phyloP scores from a whole-genome alignment of 75 land plant species.

The Gnetum montanum region DNA sequence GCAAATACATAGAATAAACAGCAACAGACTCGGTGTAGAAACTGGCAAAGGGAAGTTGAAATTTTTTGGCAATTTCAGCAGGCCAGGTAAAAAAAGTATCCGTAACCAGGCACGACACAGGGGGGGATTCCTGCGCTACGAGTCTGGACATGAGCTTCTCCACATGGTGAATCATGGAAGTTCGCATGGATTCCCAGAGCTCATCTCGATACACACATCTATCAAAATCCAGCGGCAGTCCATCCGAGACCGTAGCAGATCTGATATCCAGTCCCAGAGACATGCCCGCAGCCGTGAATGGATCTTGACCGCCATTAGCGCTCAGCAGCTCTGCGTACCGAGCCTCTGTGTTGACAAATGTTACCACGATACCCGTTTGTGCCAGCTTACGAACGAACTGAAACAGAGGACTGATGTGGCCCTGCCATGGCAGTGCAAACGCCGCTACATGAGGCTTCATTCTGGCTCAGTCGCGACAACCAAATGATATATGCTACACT shows the following conservation, averaged over 20 bases:
- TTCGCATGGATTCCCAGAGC: slow-evolving; percentile 14
- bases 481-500: too few species aligned
- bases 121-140: not conserved
- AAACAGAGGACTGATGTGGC: slow-evolving; percentile 35
- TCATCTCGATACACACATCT: slow-evolving; percentile 25
- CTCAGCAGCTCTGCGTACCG: slow-evolving; percentile 9
- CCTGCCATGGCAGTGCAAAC: slow-evolving; percentile 18
- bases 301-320: not conserved
- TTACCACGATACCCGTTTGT: slow-evolving; percentile 31
- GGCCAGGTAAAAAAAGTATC: slow-evolving; percentile 31
- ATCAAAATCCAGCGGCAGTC: slow-evolving; percentile 32
- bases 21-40: slow-evolving; percentile 40
- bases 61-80: slow-evolving; percentile 16
- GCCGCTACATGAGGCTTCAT: slow-evolving; percentile 1
- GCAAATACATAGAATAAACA: slow-evolving; percentile 23
- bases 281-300: slow-evolving; percentile 19
- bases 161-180: slow-evolving; percentile 17
- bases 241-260: slow-evolving; percentile 22
- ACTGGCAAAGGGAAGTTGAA: slow-evolving; percentile 15
- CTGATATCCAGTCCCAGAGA: slow-evolving; percentile 28
- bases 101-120: slow-evolving; percentile 14
- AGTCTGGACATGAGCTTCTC: slow-evolving; percentile 21
- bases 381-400: slow-evolving; percentile 36
- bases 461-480: too few species aligned
- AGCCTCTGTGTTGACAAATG: slow-evolving; percentile 38